These are phyloP conservation scores for Cytospora paraplurivora DNA, from an alignment of 2,329 filamentous ascomycete species.

Conservation along the genomic window DNA sequence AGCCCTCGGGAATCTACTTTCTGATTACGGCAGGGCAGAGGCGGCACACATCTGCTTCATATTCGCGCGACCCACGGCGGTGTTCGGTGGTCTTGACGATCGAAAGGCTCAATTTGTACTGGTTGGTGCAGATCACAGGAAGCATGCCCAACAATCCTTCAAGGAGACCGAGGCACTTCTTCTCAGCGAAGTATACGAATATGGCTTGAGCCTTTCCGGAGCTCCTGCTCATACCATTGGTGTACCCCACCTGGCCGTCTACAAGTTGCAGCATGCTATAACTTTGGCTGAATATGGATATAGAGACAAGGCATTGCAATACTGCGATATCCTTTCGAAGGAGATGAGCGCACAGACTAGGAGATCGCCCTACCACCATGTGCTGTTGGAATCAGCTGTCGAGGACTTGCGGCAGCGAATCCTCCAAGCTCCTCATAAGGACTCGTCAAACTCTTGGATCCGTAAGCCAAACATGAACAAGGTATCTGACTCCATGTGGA, in stretches of 20 bases:
- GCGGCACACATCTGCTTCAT: slow-evolving; percentile 94
- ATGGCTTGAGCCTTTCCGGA: slow-evolving; percentile 73
- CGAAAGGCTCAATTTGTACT: slow-evolving; percentile 76
- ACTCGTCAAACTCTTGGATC: slow-evolving; percentile 84
- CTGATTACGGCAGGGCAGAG: slow-evolving; percentile 83
- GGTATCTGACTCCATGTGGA: slow-evolving; percentile 87
- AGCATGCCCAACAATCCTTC: slow-evolving; percentile 69
- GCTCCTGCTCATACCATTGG: slow-evolving; percentile 55
- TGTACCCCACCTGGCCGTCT: slow-evolving; percentile 82
- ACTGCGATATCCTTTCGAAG: slow-evolving; percentile 80
- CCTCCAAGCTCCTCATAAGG: slow-evolving; percentile 76
- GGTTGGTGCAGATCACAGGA: slow-evolving; percentile 79
- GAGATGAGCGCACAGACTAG: slow-evolving; percentile 80
- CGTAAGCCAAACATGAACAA: slow-evolving; percentile 95
- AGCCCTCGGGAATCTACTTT: slow-evolving; percentile 78
- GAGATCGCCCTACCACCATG: slow-evolving; percentile 83
- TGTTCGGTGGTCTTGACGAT: slow-evolving; percentile 85
- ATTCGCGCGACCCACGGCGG: slow-evolving; percentile 70
- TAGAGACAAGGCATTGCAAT: slow-evolving; percentile 80
- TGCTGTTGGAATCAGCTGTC: slow-evolving; percentile 70
- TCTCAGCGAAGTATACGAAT: slow-evolving; percentile 96
- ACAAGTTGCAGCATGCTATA: slow-evolving; percentile 88
- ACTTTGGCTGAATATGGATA: slow-evolving; percentile 82
- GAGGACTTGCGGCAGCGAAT: slow-evolving; percentile 84
- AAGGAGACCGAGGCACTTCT: slow-evolving; percentile 85